Base-by-base conservation (phyloP, 2,329 filamentous ascomycete species). In the Cryphonectria naterciae region DNA sequence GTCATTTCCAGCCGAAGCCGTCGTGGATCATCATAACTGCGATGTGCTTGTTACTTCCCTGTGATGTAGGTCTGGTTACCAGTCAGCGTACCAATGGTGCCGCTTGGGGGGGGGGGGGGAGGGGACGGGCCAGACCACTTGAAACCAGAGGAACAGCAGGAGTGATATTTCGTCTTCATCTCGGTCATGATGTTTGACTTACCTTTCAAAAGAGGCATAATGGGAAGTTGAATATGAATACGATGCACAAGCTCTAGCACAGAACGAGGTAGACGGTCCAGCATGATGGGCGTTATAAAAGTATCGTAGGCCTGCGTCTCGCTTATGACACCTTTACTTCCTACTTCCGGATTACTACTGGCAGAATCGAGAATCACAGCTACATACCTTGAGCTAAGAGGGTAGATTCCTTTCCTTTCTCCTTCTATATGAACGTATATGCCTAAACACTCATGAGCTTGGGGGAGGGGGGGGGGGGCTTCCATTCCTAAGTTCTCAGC, bases 21-120 rank as follows among this genome's bases (percentile, higher is more conserved):
- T 87, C 85, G n/a, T 85, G 82, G 54, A 87, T 79, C 64, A 86
- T 77, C 58, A 87, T 79, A 32, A 87, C 77, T 67, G 84, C 83
- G 6, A 79, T 81, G n/a, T 80, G 79, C 10, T 79, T 73, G 56
- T 79, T 76, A 17, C 75, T 75, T 46, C 81, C 79, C 79, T 3
- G 82, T 79, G 52, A 86, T 76, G 72, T 86, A 86, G 17, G 35
- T 32, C 49, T 58, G 22, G 8, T 66, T 41, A 17, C 32, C 32
- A 37, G 64, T 35, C 28, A 66, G 46, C 13, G 49, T 56, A 2
- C 35, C 39, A 22, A 35, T 28, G 7, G 25, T 65, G 17, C 63
- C 63, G n/a, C 17, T 10, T 49, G 32, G 28, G 64, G 28, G 28
- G 28, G 2, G 28, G 28, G 28, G 28, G 28, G 28, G 28, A 1